Evolutionary conservation across 2,329 filamentous ascomycete species (phyloP), one percentile per base, ranked within the genome.

Genomic region (Microcera coccophila): DNA sequence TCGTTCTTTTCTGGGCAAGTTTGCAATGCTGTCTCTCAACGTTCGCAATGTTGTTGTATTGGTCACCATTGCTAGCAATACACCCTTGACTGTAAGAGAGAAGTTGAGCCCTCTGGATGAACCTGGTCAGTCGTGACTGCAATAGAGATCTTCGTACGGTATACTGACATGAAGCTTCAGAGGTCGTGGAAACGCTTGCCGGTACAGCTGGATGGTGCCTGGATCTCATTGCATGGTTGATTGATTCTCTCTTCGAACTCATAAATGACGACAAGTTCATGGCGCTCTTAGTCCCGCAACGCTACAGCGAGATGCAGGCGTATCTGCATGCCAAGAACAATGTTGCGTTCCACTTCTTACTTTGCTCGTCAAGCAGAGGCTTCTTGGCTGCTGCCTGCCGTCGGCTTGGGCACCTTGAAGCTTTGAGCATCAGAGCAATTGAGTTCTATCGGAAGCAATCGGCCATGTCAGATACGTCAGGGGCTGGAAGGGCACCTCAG

Each of bases 131-230:
- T 48, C 29, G 3, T 17, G 18, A 17, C 14, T 9, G 43, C 9
- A 22, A 11, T 15, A 5, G 8, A 8, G 15, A 32, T 9, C 29
- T 32, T 32, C 15, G 29, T 14, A 32, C 9, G 8, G 15, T 10
- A 32, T 32, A 20, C 42, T 56, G 3, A 62, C 38, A 29, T 2
- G 4, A 7, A 7, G 15, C 2, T 45, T 11, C 40, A 81, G 87
- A 91, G 59, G 80, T 88, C 11, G 78, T 91, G 2, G 79, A 82
- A 31, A 79, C 83, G 34, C 70, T 94, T 10, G 77, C 83, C 4
- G 87, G 87, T 17, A 85, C 89, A 41, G 80, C 85, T 4, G 83
- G 79, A 58, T 96, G 90, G 90, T 79, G 80, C 1, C 72, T 90
- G 26, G 84, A 91, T 47, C 71, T 94, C 12, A 64, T 84, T 35